phyloP scores from a whole-genome alignment of 2,329 filamentous ascomycete genomes.

The Talaromyces sp. region DNA sequence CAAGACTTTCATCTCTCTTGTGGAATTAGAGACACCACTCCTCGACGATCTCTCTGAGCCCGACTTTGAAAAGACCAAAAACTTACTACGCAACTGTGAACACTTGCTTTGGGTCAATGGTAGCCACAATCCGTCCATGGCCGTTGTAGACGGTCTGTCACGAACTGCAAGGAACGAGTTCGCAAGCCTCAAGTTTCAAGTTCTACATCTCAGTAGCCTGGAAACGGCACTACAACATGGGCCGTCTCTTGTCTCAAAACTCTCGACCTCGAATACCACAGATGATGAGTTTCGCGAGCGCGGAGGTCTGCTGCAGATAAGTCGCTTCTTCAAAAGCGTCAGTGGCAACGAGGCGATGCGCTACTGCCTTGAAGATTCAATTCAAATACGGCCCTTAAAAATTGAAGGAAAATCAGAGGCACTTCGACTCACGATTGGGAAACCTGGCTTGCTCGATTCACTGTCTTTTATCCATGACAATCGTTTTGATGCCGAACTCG shows the following conservation, averaged over 20 bases:
- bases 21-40: not conserved
- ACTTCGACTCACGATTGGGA: slow-evolving; percentile 17
- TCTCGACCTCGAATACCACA: not conserved
- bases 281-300: not conserved
- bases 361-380: not conserved
- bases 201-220: not conserved
- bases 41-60: not conserved
- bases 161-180: not conserved
- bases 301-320: not conserved
- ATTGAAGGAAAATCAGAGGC: not conserved
- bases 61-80: not conserved
- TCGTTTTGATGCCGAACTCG: slow-evolving; percentile 18
- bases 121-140: not conserved
- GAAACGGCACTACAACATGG: not conserved
- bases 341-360: not conserved
- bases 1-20: not conserved
- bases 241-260: not conserved
- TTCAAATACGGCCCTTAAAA: not conserved
- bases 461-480: slow-evolving; percentile 25
- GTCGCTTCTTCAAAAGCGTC: not conserved
- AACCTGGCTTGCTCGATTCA: slow-evolving; percentile 25
- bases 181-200: not conserved
- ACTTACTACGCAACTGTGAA: not conserved
- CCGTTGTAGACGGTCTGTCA: not conserved
- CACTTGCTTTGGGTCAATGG: not conserved